phyloP scores from a whole-genome alignment of 495 filamentous ascomycete genomes.

The Penicillium waksmanii region DNA sequence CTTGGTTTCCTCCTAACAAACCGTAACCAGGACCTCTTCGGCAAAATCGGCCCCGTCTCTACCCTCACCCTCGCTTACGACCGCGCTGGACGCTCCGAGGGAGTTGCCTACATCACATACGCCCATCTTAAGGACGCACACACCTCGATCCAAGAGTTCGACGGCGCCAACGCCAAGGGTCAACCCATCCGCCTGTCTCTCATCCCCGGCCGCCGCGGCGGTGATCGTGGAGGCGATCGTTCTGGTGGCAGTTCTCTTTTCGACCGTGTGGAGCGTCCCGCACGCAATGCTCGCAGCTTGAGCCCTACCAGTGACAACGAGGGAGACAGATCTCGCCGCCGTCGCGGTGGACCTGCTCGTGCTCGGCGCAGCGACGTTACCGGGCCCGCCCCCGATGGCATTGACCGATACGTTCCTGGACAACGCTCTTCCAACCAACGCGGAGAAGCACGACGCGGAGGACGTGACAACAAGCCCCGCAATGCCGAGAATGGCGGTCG shows the following conservation, averaged over 20 bases:
- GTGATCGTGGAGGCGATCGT: conserved; percentile 38
- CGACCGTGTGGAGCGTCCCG: conserved; percentile 67
- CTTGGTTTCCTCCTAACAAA: not conserved
- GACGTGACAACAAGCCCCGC: conserved; percentile 40
- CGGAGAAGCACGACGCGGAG: conserved; percentile 39
- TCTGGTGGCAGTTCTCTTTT: conserved; percentile 60
- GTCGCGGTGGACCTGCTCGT: conserved; percentile 30
- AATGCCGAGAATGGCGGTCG: conserved; percentile 44
- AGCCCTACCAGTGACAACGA: conserved; percentile 42
- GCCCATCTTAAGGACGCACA: conserved; percentile 67
- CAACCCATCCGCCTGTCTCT: conserved; percentile 85
- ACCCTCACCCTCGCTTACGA: conserved; percentile 81
- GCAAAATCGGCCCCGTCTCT: conserved; percentile 71
- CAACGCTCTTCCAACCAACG: conserved; percentile 43
- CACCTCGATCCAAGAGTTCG: conserved; percentile 76
- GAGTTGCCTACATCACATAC: conserved; percentile 85
- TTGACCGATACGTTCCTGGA: conserved; percentile 85
- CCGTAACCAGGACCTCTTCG: conserved; percentile 71
- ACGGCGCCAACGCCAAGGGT: conserved; percentile 90
- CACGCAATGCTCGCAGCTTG: conserved; percentile 43
- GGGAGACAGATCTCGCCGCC: conserved; percentile 43
- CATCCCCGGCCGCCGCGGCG: conserved; percentile 56
- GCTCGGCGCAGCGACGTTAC: conserved; percentile 67
- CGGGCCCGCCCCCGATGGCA: conserved; percentile 68
- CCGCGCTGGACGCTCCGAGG: conserved; percentile 86